Evolutionary conservation across 1,284 basidiomycete genomes (phyloP).

Genomic region (Cronartium quercuum): DNA sequence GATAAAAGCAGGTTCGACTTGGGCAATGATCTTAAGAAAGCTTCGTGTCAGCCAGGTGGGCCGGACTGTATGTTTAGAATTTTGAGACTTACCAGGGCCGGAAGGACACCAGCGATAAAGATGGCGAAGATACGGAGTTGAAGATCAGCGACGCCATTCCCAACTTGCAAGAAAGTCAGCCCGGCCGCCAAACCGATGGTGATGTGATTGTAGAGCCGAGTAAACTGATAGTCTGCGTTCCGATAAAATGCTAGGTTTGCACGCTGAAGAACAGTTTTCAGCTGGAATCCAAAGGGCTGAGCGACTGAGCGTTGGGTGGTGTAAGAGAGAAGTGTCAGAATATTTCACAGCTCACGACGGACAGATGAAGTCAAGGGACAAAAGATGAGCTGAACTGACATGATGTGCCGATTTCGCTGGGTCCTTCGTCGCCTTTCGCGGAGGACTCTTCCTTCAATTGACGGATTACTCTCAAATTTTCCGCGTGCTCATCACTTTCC

Average conservation of each 20-base stretch:
- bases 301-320: constrained; percentile 64
- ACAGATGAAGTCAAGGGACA: no score
- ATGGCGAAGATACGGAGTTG: constrained; percentile 78
- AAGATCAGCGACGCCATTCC: constrained; percentile 61
- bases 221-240: constrained; percentile 71
- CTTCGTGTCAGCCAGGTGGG: no score
- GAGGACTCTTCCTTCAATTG: constrained; percentile 33
- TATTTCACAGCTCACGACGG: no score
- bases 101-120: constrained; percentile 47
- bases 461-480: constrained; percentile 51
- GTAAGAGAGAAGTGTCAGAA: constrained; percentile 49
- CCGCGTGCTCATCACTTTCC: constrained; percentile 48
- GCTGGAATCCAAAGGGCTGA: constrained; percentile 68
- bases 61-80: no score
- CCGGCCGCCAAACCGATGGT: constrained; percentile 48
- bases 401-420: constrained; percentile 40
- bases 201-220: constrained; percentile 61
- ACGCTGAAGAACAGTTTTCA: constrained; percentile 65
- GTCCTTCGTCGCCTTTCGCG: constrained; percentile 37
- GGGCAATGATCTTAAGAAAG: constrained; percentile 70
- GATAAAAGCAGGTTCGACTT: constrained; percentile 81
- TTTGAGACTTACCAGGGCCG: constrained; percentile 42
- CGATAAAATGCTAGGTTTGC: constrained; percentile 75
- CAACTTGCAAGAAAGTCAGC: constrained; percentile 59
- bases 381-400: neutral